Conservation (phyloP, 75 land plant species). For the Selaginella tamariscina region DNA sequence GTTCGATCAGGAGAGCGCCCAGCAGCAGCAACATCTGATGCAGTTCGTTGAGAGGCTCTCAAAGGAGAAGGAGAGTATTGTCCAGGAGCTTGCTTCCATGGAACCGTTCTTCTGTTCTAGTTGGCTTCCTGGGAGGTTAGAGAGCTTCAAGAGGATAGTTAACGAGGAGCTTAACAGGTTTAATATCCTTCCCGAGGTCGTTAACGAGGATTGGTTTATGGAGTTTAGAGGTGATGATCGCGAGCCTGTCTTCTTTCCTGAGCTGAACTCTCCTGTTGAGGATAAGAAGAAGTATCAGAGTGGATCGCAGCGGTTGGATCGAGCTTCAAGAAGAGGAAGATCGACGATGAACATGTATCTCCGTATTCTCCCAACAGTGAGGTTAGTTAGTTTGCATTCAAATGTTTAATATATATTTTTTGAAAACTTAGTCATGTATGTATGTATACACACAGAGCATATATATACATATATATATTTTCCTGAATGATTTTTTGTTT, state of each 20-base stretch:
- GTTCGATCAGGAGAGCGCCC: neutral
- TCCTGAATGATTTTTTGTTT: neutral
- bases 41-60: neutral
- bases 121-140: slow-evolving; percentile 1
- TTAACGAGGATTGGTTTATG: neutral
- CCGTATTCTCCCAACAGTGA: neutral
- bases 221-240: neutral
- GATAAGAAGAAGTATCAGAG: neutral
- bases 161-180: neutral
- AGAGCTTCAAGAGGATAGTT: neutral
- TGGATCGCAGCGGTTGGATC: neutral
- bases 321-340: neutral
- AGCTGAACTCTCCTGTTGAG: neutral
- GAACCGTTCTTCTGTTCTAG: neutral
- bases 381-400: neutral
- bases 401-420: no score
- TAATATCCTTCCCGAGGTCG: neutral
- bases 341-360: no score
- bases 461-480: no score
- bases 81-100: slow-evolving; percentile 5
- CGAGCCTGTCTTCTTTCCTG: neutral
- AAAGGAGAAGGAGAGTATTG: neutral
- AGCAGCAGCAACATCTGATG: neutral
- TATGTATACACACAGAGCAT: no score
- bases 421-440: no score